Percentiles rank a stretch among this genome's conserved stretches.
These are phyloP conservation scores for Scheffersomyces parashehatae DNA, from an alignment of 1,139 yeast genomes.

Conservation along the genomic window DNA sequence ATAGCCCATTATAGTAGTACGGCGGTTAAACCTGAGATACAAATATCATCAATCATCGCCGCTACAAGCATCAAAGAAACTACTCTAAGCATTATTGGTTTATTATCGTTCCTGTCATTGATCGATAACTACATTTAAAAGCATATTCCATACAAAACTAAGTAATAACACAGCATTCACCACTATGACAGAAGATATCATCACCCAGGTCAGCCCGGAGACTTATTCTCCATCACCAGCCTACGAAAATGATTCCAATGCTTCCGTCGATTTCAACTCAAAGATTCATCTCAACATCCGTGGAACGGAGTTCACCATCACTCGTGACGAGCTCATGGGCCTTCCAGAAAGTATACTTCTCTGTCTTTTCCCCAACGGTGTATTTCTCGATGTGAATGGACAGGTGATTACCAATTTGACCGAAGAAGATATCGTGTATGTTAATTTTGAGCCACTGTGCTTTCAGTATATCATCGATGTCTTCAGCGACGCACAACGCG, in stretches of 20 bases:
- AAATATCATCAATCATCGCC: too few species aligned
- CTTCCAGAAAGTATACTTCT: constrained; percentile 87
- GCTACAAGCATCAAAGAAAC: too few species aligned
- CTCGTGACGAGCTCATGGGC: constrained; percentile 86
- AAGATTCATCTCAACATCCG: constrained; percentile 67
- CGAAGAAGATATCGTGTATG: constrained; percentile 74
- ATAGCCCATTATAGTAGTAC: too few species aligned
- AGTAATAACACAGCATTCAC: neutral
- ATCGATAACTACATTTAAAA: too few species aligned
- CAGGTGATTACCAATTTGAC: constrained; percentile 75
- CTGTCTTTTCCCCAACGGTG: constrained; percentile 89
- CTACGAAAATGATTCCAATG: constrained; percentile 18
- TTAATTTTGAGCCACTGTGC: constrained; percentile 84
- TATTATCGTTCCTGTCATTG: too few species aligned
- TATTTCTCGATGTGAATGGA: constrained; percentile 72
- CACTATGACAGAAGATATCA: constrained; percentile 44
- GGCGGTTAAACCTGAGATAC: too few species aligned
- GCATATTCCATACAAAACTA: neutral
- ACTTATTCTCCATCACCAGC: constrained; percentile 20
- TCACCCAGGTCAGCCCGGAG: constrained; percentile 66
- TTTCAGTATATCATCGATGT: constrained; percentile 77
- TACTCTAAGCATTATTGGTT: too few species aligned
- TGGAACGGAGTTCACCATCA: constrained; percentile 64
- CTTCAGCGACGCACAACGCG: constrained; percentile 52
- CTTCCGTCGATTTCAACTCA: constrained; percentile 57